phyloP scores from a whole-genome alignment of 768 basidiomycete species.

The Amanita polypyramis region DNA sequence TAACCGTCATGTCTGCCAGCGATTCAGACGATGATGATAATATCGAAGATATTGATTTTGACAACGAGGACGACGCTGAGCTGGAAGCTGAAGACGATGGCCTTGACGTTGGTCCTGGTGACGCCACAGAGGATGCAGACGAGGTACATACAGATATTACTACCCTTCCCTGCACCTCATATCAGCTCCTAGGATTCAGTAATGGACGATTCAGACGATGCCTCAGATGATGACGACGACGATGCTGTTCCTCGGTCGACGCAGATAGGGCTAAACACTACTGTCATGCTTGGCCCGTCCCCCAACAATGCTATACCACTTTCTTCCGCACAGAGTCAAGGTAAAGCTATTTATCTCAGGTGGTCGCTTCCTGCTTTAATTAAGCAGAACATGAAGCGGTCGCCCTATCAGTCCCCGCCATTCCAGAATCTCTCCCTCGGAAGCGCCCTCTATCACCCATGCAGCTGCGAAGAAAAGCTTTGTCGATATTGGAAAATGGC shows the following conservation, averaged over 20 bases:
- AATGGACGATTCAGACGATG: constrained; percentile 52
- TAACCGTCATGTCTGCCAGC: constrained; percentile 33
- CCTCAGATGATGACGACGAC: constrained; percentile 36
- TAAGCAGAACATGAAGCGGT: constrained; percentile 6
- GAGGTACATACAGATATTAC: constrained; percentile 40
- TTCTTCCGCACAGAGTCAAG: background rate
- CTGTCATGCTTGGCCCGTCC: constrained; percentile 13
- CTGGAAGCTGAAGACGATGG: constrained; percentile 32
- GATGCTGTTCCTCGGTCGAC: constrained; percentile 1
- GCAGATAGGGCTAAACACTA: constrained; percentile 17
- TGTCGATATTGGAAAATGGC: constrained; percentile 24
- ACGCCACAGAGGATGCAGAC: constrained; percentile 55
- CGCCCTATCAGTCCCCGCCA: constrained; percentile 11
- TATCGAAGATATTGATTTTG: constrained; percentile 50
- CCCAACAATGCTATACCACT: constrained; percentile 7
- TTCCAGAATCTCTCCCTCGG: constrained; percentile 24
- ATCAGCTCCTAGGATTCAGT: constrained; percentile 34
- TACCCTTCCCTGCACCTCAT: constrained; percentile 5
- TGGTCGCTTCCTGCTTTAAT: background rate
- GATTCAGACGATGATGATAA: constrained; percentile 60
- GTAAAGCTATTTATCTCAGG: background rate
- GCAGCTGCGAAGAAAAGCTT: constrained; percentile 34
- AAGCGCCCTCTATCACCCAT: constrained; percentile 45
- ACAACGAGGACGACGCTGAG: constrained; percentile 35
- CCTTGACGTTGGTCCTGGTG: constrained; percentile 34